phyloP scores from a whole-genome alignment of 805 yeast species.

The Saccharomycopsis oosterbeekiorum region DNA sequence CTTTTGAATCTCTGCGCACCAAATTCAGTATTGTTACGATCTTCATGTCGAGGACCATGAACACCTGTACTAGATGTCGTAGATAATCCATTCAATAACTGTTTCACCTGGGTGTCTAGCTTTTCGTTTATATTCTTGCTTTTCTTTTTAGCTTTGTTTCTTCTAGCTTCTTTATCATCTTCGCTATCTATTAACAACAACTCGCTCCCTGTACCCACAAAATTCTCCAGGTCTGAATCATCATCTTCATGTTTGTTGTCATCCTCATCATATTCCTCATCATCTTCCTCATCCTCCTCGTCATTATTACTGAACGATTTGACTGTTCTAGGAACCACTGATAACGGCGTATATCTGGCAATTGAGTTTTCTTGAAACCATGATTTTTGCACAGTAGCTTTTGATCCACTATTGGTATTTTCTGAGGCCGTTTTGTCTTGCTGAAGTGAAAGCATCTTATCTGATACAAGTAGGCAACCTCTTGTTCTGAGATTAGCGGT shows the following conservation, averaged over 20 bases:
- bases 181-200: not conserved
- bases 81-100: constrained; percentile 13
- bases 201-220: not conserved
- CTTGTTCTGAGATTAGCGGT: not conserved
- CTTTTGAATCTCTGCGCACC: constrained; percentile 16
- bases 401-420: not conserved
- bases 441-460: not conserved
- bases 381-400: constrained; percentile 2
- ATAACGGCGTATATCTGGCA: constrained; percentile 11
- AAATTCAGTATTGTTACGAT: constrained; percentile 2
- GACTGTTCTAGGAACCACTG: constrained; percentile 11
- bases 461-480: not conserved
- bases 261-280: constrained; percentile 6
- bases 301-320: not conserved
- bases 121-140: not conserved
- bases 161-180: not conserved
- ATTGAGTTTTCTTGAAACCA: constrained; percentile 11
- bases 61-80: not conserved
- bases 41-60: not conserved
- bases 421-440: not conserved
- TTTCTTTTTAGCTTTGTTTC: not conserved
- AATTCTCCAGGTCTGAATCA: constrained; percentile 1
- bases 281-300: not conserved
- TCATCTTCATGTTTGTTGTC: constrained; percentile 1
- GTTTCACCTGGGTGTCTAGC: constrained; percentile 13